These are phyloP conservation scores for Fusarium buxicola DNA, from an alignment of 2,329 filamentous ascomycete species.

Conservation along the genomic window DNA sequence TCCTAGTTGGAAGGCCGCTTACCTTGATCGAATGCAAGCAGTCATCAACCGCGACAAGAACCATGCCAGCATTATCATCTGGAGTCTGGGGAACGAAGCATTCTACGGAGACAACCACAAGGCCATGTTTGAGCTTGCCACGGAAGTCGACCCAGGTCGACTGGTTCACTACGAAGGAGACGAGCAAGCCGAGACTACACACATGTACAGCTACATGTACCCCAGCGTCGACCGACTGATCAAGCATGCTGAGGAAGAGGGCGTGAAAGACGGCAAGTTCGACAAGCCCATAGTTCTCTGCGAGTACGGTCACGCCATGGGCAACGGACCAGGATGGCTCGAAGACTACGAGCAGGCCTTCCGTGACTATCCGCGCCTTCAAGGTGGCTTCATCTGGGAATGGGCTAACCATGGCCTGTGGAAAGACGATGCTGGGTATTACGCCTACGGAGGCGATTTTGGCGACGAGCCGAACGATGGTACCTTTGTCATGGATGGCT, in stretches of 20 bases:
- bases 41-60: slow-evolving; percentile 77
- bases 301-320: slow-evolving; percentile 75
- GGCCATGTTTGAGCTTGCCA: slow-evolving; percentile 74
- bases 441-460: slow-evolving; percentile 72
- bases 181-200: slow-evolving; percentile 66
- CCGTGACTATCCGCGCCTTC: slow-evolving; percentile 68
- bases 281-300: slow-evolving; percentile 70
- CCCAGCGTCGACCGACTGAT: slow-evolving; percentile 64
- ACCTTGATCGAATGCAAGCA: slow-evolving; percentile 74
- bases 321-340: slow-evolving; percentile 77
- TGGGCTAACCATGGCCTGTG: slow-evolving; percentile 72
- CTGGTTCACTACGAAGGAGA: slow-evolving; percentile 77
- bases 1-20: slow-evolving; percentile 69
- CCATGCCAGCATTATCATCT: slow-evolving; percentile 76
- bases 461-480: slow-evolving; percentile 70
- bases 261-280: slow-evolving; percentile 58
- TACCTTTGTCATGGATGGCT: slow-evolving; percentile 72
- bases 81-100: slow-evolving; percentile 79
- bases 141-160: slow-evolving; percentile 66
- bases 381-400: slow-evolving; percentile 76
- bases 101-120: slow-evolving; percentile 77
- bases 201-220: slow-evolving; percentile 79
- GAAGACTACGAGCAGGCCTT: slow-evolving; percentile 76
- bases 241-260: slow-evolving; percentile 57
- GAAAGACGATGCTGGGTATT: slow-evolving; percentile 65